These are phyloP conservation scores for Thermochaetoides thermophila DNA, from an alignment of 495 filamentous ascomycete species.

Conservation along the genomic window DNA sequence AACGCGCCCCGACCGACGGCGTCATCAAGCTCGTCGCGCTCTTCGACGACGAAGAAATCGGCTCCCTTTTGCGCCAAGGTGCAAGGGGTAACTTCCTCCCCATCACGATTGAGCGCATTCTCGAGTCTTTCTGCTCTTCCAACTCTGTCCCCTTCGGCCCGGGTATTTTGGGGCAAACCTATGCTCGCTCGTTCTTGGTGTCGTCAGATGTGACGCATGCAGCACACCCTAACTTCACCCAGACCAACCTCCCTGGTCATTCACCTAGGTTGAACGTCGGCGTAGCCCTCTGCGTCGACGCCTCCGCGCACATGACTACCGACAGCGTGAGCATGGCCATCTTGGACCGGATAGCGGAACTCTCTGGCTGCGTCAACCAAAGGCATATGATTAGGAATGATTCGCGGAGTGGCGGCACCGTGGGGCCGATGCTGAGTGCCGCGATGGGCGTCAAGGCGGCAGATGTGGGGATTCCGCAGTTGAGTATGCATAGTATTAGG, in stretches of 20 bases:
- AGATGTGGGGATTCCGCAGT: conserved; percentile 81
- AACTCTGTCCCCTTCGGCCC: conserved; percentile 34
- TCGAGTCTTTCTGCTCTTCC: conserved; percentile 45
- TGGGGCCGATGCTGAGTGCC: conserved; percentile 79
- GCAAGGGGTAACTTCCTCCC: conserved; percentile 79
- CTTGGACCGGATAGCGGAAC: conserved; percentile 57
- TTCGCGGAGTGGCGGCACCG: conserved; percentile 72
- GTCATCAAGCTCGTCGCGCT: conserved; percentile 74
- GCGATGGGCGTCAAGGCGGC: conserved; percentile 72
- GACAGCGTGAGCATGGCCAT: conserved; percentile 69
- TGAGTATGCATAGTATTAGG: conserved; percentile 89
- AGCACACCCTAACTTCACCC: conserved; percentile 83
- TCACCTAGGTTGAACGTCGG: conserved; percentile 82
- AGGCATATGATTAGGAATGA: conserved; percentile 95
- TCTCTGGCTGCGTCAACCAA: conserved; percentile 55
- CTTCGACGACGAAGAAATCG: conserved; percentile 96
- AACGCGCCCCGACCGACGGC: conserved; percentile 32
- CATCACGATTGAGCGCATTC: conserved; percentile 59
- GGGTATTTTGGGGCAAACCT: conserved; percentile 64
- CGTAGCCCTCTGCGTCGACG: conserved; percentile 68
- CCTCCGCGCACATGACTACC: conserved; percentile 86
- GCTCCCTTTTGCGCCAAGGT: conserved; percentile 77
- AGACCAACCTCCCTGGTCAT: conserved; percentile 70
- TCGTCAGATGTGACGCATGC: conserved; percentile 91
- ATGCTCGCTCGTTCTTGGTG: conserved; percentile 84